phyloP scores from a whole-genome alignment of 345 rosid species.

The Fremontodendron californicum region DNA sequence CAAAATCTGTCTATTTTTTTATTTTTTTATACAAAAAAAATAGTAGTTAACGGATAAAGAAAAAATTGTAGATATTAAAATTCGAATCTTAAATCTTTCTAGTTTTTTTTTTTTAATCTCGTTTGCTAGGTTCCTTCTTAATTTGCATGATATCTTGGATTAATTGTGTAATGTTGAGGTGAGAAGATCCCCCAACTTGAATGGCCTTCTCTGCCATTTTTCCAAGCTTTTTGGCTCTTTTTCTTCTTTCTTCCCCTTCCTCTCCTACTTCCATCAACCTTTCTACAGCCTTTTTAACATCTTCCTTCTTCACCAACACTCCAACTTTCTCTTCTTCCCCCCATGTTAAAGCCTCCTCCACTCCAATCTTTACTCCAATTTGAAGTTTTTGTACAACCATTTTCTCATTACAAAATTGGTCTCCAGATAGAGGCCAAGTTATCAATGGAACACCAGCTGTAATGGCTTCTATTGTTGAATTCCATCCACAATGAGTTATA shows the following conservation, averaged over 20 bases:
- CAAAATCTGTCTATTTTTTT: too few species aligned
- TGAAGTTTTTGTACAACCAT: conserved; percentile 21
- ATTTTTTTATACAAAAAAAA: too few species aligned
- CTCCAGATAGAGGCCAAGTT: conserved; percentile 36
- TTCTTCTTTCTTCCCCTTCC: conserved; percentile 20
- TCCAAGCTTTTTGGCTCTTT: conserved; percentile 17
- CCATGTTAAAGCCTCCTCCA: not conserved
- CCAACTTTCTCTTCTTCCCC: conserved; percentile 10
- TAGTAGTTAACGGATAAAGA: too few species aligned
- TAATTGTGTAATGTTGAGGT: conserved; percentile 7
- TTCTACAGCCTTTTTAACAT: conserved; percentile 18
- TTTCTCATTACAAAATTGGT: conserved; percentile 41
- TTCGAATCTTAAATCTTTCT: too few species aligned
- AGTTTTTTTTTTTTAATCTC: too few species aligned
- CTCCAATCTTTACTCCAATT: conserved; percentile 28
- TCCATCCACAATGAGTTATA: conserved; percentile 42
- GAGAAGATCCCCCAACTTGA: conserved; percentile 29
- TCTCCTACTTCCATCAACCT: conserved; percentile 22
- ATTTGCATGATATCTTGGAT: conserved; percentile 21
- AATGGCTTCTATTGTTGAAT: conserved; percentile 29
- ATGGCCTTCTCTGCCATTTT: conserved; percentile 26
- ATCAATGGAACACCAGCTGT: conserved; percentile 30
- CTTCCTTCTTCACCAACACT: conserved; percentile 22
- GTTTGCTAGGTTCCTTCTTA: too few species aligned
- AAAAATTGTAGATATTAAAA: too few species aligned